A percentile compares a stretch with the other conserved stretches of the same genome.
Conservation (phyloP, 345 rosid genomes). For the Gossypium anomalum region DNA sequence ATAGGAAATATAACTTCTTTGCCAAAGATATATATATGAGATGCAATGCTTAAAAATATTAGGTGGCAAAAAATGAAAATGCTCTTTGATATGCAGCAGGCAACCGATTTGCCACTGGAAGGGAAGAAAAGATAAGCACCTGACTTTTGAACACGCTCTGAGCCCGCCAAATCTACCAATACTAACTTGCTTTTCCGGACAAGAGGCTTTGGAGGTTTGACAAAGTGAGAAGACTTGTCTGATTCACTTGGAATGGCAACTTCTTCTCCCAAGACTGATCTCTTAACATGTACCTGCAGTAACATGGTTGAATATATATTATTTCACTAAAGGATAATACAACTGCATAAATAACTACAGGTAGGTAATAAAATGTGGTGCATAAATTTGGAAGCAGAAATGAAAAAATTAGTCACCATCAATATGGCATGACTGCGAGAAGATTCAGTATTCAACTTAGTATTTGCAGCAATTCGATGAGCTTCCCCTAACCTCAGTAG, state of each 20-base stretch:
- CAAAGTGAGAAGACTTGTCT: conserved; percentile 52
- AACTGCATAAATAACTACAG: conserved; percentile 15
- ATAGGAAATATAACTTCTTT: not conserved
- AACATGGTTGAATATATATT: not conserved
- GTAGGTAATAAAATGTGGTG: not conserved
- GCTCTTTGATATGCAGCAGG: not conserved
- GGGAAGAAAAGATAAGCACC: conserved; percentile 39
- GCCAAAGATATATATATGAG: not conserved
- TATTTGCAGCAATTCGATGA: conserved; percentile 93
- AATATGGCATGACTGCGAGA: conserved; percentile 97
- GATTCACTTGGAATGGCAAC: conserved; percentile 50
- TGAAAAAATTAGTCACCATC: conserved; percentile 49
- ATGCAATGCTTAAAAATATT: not conserved
- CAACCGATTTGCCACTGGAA: not conserved
- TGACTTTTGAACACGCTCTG: conserved; percentile 96
- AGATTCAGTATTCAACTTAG: conserved; percentile 90
- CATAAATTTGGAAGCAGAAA: conserved; percentile 5
- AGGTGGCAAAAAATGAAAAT: not conserved
- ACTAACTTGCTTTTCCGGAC: conserved; percentile 88
- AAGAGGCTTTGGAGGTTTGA: conserved; percentile 67
- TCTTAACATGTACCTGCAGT: conserved; percentile 77
- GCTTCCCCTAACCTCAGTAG: conserved; percentile 81
- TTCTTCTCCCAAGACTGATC: conserved; percentile 62
- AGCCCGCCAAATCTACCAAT: conserved; percentile 95
- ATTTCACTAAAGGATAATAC: conserved; percentile 18